phyloP scores from a whole-genome alignment of 257 asterid species.

The Verbena officinalis region DNA sequence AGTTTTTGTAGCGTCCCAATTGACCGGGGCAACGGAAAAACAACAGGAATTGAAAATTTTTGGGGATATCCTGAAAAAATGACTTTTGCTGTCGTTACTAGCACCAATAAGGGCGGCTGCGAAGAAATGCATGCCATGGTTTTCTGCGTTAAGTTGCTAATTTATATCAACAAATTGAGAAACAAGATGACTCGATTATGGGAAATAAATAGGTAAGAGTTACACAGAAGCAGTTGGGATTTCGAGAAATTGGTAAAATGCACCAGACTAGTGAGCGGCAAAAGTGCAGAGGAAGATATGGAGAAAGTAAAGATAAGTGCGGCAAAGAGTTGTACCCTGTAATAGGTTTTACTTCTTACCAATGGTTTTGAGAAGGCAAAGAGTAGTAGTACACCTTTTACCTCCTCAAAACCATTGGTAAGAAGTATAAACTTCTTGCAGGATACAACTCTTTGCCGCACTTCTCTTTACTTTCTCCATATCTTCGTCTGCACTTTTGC shows the following conservation, averaged over 20 bases:
- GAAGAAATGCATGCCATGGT: slow-evolving; percentile 33
- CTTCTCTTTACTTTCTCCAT: not conserved
- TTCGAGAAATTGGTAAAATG: not conserved
- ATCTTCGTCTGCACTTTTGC: not conserved
- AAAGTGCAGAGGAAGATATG: not conserved
- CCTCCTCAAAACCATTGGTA: too few species aligned
- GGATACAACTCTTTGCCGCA: not conserved
- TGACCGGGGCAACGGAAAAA: slow-evolving; percentile 28
- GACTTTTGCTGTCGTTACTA: slow-evolving; percentile 14
- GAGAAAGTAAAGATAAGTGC: not conserved
- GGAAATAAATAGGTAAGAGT: too few species aligned
- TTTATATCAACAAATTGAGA: not conserved
- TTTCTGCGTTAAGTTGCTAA: not conserved
- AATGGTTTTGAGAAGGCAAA: too few species aligned
- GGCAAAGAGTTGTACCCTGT: not conserved
- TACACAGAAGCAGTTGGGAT: not conserved
- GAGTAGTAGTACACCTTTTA: too few species aligned
- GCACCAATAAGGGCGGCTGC: slow-evolving; percentile 7
- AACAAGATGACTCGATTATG: not conserved
- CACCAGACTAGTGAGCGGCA: not conserved
- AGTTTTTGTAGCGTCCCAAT: slow-evolving; percentile 29
- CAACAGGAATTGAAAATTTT: slow-evolving; percentile 25
- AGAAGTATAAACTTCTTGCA: not conserved
- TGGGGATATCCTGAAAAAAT: slow-evolving; percentile 25
- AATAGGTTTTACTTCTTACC: not conserved